Evolutionary conservation across 1,284 basidiomycete species (phyloP).

Genomic region (Inonotus obliquus): DNA sequence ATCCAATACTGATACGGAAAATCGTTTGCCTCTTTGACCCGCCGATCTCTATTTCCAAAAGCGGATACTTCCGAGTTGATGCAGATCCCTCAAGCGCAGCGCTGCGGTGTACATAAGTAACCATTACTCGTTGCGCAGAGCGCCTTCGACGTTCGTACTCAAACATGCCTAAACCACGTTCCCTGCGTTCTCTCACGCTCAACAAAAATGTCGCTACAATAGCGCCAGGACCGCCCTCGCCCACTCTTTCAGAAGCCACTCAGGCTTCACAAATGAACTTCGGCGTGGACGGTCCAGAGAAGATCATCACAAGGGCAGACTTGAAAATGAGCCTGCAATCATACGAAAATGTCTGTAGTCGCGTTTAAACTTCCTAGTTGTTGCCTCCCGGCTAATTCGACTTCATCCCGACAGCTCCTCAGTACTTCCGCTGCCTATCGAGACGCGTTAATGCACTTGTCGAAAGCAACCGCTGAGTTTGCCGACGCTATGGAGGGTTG

Average conservation of each 20-base stretch:
- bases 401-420: slow-evolving; percentile 52
- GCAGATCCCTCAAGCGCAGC: too few species aligned
- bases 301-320: slow-evolving; percentile 80
- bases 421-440: slow-evolving; percentile 80
- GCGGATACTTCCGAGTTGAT: too few species aligned
- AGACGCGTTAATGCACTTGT: slow-evolving; percentile 77
- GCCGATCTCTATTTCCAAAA: too few species aligned
- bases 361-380: too few species aligned
- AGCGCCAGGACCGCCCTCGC: slow-evolving; percentile 58
- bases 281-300: slow-evolving; percentile 63
- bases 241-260: slow-evolving; percentile 76
- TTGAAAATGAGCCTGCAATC: slow-evolving; percentile 73
- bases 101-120: neutral
- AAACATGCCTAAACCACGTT: slow-evolving; percentile 57
- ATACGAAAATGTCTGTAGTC: slow-evolving; percentile 67
- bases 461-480: slow-evolving; percentile 80
- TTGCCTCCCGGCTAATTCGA: neutral
- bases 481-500: slow-evolving; percentile 84
- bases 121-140: neutral
- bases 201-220: slow-evolving; percentile 34
- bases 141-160: neutral
- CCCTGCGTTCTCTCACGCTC: slow-evolving; percentile 53
- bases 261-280: slow-evolving; percentile 64
- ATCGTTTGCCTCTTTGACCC: too few species aligned
- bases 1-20: too few species aligned